Evolutionary conservation across 1,284 basidiomycete species (phyloP).

Genomic region (Cutaneotrichosporon sp.): DNA sequence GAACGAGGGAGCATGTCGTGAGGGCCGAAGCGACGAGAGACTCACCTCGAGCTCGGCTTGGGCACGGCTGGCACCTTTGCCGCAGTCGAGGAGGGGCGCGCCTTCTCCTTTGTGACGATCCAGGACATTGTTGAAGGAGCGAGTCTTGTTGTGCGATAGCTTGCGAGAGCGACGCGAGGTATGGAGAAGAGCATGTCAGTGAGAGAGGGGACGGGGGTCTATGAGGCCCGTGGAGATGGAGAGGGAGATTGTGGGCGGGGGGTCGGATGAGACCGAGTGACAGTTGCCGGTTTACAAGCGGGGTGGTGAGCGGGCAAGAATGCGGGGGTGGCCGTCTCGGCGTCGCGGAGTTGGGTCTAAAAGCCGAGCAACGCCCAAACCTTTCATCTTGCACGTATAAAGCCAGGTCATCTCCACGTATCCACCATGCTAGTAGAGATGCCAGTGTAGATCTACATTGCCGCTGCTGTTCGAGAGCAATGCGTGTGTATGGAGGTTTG

Average conservation of each 20-base stretch:
- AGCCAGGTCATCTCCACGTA: too few relatives aligned
- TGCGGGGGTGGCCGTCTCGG: neutral
- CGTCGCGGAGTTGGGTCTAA: neutral
- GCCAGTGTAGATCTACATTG: neutral
- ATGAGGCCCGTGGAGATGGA: neutral
- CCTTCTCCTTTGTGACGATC: slow-evolving; percentile 6
- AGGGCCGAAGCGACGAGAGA: too few relatives aligned
- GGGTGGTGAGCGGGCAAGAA: too few relatives aligned
- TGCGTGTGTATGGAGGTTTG: too few relatives aligned
- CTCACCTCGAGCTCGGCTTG: slow-evolving; percentile 8
- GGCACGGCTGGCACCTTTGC: slow-evolving; percentile 4
- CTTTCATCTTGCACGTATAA: neutral
- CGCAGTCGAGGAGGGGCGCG: neutral
- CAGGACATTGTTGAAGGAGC: slow-evolving; percentile 3
- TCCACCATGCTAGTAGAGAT: too few relatives aligned
- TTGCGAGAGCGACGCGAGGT: neutral
- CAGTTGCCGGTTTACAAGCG: neutral
- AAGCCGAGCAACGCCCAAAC: neutral
- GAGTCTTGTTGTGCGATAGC: neutral
- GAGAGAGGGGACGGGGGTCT: neutral
- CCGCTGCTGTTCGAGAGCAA: neutral
- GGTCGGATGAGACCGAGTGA: neutral
- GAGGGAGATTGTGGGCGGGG: neutral
- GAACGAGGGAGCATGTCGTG: neutral
- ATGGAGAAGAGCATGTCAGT: neutral